Evolutionary conservation across 345 rosid genomes (phyloP), one percentile per base, ranked within the genome.

Genomic region (Populus deltoides): DNA sequence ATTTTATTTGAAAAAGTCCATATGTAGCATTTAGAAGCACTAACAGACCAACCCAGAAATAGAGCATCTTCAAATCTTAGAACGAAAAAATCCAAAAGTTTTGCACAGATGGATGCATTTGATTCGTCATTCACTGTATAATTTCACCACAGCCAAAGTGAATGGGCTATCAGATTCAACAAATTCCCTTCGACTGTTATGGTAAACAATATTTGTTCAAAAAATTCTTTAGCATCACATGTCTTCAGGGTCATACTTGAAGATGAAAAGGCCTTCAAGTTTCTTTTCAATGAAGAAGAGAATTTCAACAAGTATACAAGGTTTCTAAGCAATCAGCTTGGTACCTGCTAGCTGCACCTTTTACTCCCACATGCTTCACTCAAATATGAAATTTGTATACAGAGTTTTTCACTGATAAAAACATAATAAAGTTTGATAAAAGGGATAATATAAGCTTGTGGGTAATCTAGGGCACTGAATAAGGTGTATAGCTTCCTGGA

Each of bases 401-500:
- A 20, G 2, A 22, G n/a, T 22, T 55, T 55, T 24, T 55, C 24
- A 55, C n/a, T 8, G 12, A 22, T 8, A 55, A 3, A 20, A 53
- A 20, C 24, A 53, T 7, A 49, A 16, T 49, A 49, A 49, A 49
- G 20, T 49, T 6, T 49, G 55, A 49, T 16, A 49, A 49, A 49
- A 49, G 55, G 55, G 2, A 49, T 68, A 53, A 47, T 71, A 13
- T 49, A 76, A 53, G 83, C 87, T 87, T 81, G 82, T 41, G 86
- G 73, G 73, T 81, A 83, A 68, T 65, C 75, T 72, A 86, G 83
- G 53, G 85, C 88, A 70, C 86, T 83, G 76, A 83, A 87, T 33
- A 87, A 27, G 47, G 86, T 85, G 70, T 33, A 83, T 59, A 85
- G 81, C 74, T 83, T 83, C 78, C 88, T 85, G 49, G 86, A 79